Percentiles rank a stretch among this genome's conserved stretches.
Conservation (phyloP, 345 rosid genomes). For the Adansonia digitata region DNA sequence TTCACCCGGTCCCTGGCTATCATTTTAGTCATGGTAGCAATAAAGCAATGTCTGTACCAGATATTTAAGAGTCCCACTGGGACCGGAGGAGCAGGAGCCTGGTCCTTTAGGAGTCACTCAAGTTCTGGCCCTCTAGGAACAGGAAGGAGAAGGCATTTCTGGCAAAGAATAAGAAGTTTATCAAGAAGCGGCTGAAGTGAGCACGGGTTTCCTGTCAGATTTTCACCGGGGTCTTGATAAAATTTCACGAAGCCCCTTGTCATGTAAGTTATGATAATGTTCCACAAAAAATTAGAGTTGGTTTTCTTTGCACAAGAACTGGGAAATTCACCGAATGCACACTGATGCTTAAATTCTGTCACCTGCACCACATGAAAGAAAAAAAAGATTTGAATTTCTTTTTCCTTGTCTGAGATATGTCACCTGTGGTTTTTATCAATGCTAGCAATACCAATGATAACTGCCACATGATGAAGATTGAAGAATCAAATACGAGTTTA, state of each 20-base stretch:
- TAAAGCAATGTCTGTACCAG: conserved; percentile 27
- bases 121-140: conserved; percentile 41
- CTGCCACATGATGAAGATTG: no score
- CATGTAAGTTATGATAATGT: neutral
- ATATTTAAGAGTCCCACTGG: conserved; percentile 17
- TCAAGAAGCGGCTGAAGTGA: conserved; percentile 54
- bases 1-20: conserved; percentile 10
- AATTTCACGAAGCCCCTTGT: neutral
- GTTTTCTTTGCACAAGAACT: neutral
- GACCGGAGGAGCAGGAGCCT: conserved; percentile 30
- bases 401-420: neutral
- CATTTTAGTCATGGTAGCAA: conserved; percentile 10
- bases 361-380: no score
- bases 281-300: neutral
- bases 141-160: conserved; percentile 40
- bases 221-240: conserved; percentile 30
- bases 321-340: neutral
- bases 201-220: conserved; percentile 37
- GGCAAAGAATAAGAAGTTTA: conserved; percentile 45
- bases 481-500: neutral
- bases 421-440: neutral
- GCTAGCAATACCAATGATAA: neutral
- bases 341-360: neutral
- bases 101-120: conserved; percentile 36
- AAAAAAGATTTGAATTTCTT: neutral